Conservation (phyloP, 2,329 filamentous ascomycete genomes). For the Nemania abortiva region DNA sequence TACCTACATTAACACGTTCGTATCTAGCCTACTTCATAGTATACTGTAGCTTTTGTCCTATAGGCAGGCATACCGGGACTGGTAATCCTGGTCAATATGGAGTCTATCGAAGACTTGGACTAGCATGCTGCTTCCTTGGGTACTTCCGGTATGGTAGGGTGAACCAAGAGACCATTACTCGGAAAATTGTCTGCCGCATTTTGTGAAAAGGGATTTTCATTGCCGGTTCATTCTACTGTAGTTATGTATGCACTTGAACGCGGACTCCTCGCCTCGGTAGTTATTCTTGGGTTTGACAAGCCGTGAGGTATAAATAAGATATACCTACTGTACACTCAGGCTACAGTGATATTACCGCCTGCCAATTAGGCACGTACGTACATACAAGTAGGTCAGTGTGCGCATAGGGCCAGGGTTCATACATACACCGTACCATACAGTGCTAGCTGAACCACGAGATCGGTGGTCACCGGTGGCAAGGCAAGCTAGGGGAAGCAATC, state of each 20-base stretch:
- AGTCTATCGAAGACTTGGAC: slow-evolving; percentile 4
- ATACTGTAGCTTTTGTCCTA: background rate
- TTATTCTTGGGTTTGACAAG: background rate
- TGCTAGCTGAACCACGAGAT: slow-evolving; percentile 17
- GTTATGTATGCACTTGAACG: too few species aligned
- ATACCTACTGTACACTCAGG: too few species aligned
- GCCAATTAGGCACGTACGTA: background rate
- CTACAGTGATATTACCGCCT: too few species aligned
- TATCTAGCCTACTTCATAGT: background rate
- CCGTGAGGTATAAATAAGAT: background rate
- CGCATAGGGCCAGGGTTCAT: background rate
- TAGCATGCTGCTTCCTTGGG: slow-evolving; percentile 10
- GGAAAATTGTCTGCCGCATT: background rate
- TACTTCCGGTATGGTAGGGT: background rate
- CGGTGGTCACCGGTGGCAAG: slow-evolving; percentile 24
- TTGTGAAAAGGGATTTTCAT: too few species aligned
- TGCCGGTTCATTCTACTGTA: too few species aligned
- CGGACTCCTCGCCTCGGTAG: too few species aligned
- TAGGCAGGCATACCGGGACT: background rate
- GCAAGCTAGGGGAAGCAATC: slow-evolving; percentile 41
- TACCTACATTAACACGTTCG: too few species aligned
- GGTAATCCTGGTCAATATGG: slow-evolving; percentile 23
- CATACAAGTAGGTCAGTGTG: background rate
- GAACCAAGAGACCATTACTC: background rate
- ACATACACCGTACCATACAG: slow-evolving; percentile 30